Evolutionary conservation across 306 rosid species (phyloP), one percentile per base, ranked within the genome.

Genomic region (Corylus heterophylla): DNA sequence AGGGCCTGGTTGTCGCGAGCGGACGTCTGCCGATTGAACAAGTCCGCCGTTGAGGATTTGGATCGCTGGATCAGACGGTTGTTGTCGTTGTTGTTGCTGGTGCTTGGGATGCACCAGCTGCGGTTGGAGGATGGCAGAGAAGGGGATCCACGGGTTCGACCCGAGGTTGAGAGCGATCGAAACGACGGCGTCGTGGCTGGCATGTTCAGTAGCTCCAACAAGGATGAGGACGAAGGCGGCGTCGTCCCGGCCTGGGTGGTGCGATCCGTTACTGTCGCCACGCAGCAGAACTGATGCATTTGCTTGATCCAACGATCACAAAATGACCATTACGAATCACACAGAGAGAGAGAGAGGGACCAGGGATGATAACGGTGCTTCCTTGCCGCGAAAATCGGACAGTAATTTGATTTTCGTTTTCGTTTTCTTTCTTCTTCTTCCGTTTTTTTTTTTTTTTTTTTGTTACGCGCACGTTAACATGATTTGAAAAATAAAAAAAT

Each of bases 61-160:
- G 87, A 88, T 3, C 91, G 87, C 70, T 70, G 73, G 1, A 81
- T 68, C 44, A 13, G 44, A 39, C 27, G 35, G 49, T 27, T 3
- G 67, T 61, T n/a, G 16, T 62, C 16, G 6, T 12, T 12, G 37
- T 9, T 12, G 78, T 9, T 61, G 56, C 37, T 2, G 62, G 8
- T 8, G 27, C 20, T 42, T 42, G 45, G 45, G 45, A 42, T 5
- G 45, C 45, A 8, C 8, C 5, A 42, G 45, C 45, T 42, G 45
- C 7, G 45, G 45, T 42, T 42, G 45, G 45, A 6, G 45, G 45
- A 42, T 42, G 45, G 45, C 9, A 42, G 7, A 42, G 45, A 42
- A 6, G 48, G 54, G 48, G 47, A 29, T 22, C 37, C 49, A 16
- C 37, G 51, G 8, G n/a, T 39, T 14, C 12, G 71, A 5, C 71